A percentile compares a stretch with the other conserved stretches of the same genome.
phyloP scores from a whole-genome alignment of 108 stramenopile species.

The Fragilaria radians region DNA sequence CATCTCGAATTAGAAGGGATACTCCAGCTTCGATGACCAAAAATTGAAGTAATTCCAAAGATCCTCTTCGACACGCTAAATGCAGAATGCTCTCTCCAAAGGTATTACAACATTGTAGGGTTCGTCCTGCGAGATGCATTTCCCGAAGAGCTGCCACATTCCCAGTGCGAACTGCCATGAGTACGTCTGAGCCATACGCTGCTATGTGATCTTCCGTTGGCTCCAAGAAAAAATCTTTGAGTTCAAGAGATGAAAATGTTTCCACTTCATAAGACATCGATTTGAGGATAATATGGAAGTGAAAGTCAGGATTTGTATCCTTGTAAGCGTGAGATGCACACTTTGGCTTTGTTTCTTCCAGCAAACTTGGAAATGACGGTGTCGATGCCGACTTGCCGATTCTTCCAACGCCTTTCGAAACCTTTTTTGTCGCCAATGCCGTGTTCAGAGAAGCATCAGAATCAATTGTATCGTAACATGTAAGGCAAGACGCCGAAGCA shows the following conservation, averaged over 20 bases:
- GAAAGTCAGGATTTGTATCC: background rate
- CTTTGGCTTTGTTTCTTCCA: background rate
- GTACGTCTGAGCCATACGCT: slow-evolving; percentile 30
- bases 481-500: background rate
- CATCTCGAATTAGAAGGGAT: slow-evolving; percentile 25
- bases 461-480: background rate
- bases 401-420: background rate
- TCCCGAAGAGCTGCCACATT: slow-evolving; percentile 44
- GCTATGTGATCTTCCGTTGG: slow-evolving; percentile 9
- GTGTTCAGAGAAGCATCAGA: too few species aligned
- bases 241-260: background rate
- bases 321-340: background rate
- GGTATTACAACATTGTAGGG: slow-evolving; percentile 41
- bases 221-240: background rate
- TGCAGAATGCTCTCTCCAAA: slow-evolving; percentile 67
- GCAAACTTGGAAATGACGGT: background rate
- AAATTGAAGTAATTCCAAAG: slow-evolving; percentile 26
- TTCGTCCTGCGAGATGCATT: slow-evolving; percentile 17
- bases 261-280: background rate
- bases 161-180: slow-evolving; percentile 45
- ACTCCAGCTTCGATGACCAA: slow-evolving; percentile 34
- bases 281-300: background rate
- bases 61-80: slow-evolving; percentile 50
- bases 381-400: background rate
- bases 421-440: too few species aligned